Conservation (phyloP, 257 asterid genomes). For the Petrea volubilis region DNA sequence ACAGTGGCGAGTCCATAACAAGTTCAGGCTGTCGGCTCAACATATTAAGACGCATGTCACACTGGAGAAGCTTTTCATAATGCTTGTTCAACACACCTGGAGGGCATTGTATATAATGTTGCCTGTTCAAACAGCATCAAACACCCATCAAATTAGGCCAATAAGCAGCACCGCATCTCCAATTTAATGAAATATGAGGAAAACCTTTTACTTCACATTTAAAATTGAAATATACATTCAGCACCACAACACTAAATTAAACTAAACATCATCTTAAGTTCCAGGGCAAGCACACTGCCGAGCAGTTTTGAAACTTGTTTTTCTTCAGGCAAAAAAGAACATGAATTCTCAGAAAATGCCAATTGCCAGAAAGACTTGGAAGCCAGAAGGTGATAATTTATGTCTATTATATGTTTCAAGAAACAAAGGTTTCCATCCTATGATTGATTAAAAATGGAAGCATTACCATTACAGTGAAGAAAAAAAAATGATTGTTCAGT, state of each 20-base stretch:
- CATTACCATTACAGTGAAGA: background rate
- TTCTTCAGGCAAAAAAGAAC: background rate
- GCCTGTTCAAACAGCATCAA: slow-evolving; percentile 48
- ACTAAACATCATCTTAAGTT: background rate
- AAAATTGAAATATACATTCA: background rate
- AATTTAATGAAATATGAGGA: background rate
- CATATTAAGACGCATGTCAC: slow-evolving; percentile 58
- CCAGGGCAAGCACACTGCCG: background rate
- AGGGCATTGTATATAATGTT: slow-evolving; percentile 67
- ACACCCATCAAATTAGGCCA: slow-evolving; percentile 14
- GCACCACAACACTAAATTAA: background rate
- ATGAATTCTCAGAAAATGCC: background rate
- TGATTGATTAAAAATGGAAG: background rate
- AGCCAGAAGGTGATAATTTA: background rate
- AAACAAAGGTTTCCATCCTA: background rate
- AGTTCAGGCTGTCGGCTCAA: slow-evolving; percentile 68
- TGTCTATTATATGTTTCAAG: background rate
- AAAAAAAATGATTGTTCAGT: background rate
- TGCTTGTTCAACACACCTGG: slow-evolving; percentile 72
- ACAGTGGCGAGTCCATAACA: slow-evolving; percentile 49
- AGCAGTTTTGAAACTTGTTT: background rate
- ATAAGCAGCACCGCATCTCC: background rate
- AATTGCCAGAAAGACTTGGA: background rate
- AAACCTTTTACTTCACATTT: slow-evolving; percentile 6
- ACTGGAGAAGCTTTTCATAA: slow-evolving; percentile 77